phyloP scores from a whole-genome alignment of 2,329 filamentous ascomycete species.

The Xenoacremonium recifei region DNA sequence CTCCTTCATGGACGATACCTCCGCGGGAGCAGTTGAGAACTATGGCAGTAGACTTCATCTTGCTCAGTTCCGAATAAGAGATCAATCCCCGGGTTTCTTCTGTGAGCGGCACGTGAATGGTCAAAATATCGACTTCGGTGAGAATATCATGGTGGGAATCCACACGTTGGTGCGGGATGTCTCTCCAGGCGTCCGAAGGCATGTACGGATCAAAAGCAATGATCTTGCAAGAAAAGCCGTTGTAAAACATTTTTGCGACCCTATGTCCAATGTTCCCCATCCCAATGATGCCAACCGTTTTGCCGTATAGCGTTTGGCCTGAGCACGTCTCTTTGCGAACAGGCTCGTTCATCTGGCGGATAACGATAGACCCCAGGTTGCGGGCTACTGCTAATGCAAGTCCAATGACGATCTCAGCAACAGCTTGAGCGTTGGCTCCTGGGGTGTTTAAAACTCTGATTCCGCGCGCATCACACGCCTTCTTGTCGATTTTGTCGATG shows the following conservation, averaged over 20 bases:
- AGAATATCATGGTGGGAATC: slow-evolving; percentile 30
- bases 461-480: too few species aligned
- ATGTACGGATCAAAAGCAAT: slow-evolving; percentile 35
- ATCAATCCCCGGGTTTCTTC: slow-evolving; percentile 29
- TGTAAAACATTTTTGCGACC: slow-evolving; percentile 34
- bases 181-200: slow-evolving; percentile 21
- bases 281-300: too few species aligned
- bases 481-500: too few species aligned
- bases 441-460: too few species aligned
- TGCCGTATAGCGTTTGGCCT: too few species aligned
- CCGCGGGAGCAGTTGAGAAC: slow-evolving; percentile 36
- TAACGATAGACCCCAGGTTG: too few species aligned
- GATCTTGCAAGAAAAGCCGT: slow-evolving; percentile 27
- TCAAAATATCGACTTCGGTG: slow-evolving; percentile 29
- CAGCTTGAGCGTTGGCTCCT: too few species aligned
- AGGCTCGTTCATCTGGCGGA: too few species aligned
- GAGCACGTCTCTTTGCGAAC: too few species aligned
- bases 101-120: slow-evolving; percentile 31
- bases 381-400: too few species aligned
- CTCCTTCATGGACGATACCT: slow-evolving; percentile 35
- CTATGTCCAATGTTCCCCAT: slow-evolving; percentile 31
- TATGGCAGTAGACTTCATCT: slow-evolving; percentile 35
- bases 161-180: slow-evolving; percentile 25
- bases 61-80: slow-evolving; percentile 19
- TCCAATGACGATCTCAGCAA: too few species aligned